These are phyloP conservation scores for Hymenoscyphus repandus DNA, from an alignment of 2,329 filamentous ascomycete species.

Conservation along the genomic window DNA sequence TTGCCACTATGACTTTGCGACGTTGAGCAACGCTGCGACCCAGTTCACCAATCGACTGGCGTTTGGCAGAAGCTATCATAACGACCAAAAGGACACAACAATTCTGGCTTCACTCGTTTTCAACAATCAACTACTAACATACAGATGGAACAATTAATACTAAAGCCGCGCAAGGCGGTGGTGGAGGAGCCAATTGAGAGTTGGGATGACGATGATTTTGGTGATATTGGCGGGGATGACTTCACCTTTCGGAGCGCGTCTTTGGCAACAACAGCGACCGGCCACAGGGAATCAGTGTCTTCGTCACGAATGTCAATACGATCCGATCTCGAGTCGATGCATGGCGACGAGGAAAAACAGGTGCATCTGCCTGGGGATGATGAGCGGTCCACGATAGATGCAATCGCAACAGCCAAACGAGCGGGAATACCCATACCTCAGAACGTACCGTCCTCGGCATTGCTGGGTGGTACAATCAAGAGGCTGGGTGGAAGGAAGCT, in stretches of 20 bases:
- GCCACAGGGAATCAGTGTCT: conserved; percentile 71
- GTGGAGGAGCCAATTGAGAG: conserved; percentile 63
- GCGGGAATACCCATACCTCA: conserved; percentile 88
- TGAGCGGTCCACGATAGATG: conserved; percentile 75
- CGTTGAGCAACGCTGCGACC: conserved; percentile 19
- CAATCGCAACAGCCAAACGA: conserved; percentile 79
- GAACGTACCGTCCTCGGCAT: conserved; percentile 80
- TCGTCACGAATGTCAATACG: conserved; percentile 79
- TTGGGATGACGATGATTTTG: conserved; percentile 74
- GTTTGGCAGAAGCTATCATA: conserved; percentile 8
- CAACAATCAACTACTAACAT: conserved; percentile 1
- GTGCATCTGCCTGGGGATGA: conserved; percentile 81
- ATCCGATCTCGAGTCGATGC: conserved; percentile 72
- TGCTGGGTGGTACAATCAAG: conserved; percentile 91
- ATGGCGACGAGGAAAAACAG: conserved; percentile 82
- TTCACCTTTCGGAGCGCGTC: conserved; percentile 49
- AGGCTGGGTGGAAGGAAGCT: conserved; percentile 72
- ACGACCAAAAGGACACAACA: neutral
- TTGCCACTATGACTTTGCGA: conserved; percentile 25
- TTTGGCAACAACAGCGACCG: conserved; percentile 36
- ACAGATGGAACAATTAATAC: conserved; percentile 29
- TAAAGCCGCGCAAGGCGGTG: conserved; percentile 29
- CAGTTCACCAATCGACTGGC: conserved; percentile 11
- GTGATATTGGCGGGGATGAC: conserved; percentile 61
- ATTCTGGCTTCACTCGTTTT: conserved; percentile 2